A percentile compares a stretch with the other conserved stretches of the same genome.
These are phyloP conservation scores for Moringa oleifera DNA, from an alignment of 345 rosid species.

Conservation along the genomic window DNA sequence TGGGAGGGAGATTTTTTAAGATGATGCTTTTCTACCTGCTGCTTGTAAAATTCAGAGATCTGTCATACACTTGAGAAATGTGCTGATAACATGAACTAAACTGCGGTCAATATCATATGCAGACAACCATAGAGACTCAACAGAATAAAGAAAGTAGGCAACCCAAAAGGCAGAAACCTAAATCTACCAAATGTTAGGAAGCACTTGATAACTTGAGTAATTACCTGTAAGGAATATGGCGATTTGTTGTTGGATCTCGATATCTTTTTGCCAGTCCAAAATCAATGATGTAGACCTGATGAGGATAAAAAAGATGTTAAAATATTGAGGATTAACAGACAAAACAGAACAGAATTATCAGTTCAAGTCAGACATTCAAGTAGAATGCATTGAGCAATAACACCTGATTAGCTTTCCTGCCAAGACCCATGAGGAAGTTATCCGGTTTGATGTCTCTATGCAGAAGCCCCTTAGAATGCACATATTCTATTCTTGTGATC, in stretches of 20 bases:
- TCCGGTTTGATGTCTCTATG: slow-evolving; percentile 92
- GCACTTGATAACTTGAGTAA: neutral
- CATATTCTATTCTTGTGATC: slow-evolving; percentile 77
- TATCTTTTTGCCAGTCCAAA: slow-evolving; percentile 92
- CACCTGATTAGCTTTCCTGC: slow-evolving; percentile 82
- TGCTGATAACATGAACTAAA: too few relatives aligned
- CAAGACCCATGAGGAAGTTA: slow-evolving; percentile 89
- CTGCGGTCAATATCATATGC: too few relatives aligned
- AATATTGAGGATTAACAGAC: neutral
- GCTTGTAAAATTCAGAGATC: too few relatives aligned
- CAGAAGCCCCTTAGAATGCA: slow-evolving; percentile 74
- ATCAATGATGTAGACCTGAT: slow-evolving; percentile 84
- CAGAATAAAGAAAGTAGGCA: too few relatives aligned
- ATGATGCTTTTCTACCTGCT: too few relatives aligned
- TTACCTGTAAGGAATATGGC: slow-evolving; percentile 84
- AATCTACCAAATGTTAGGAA: neutral
- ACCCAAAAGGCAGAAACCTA: neutral
- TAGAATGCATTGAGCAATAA: neutral
- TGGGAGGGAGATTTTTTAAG: too few relatives aligned
- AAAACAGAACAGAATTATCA: neutral
- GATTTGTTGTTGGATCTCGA: slow-evolving; percentile 68
- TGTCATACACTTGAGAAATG: too few relatives aligned
- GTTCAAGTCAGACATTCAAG: too few relatives aligned
- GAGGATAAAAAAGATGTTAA: neutral
- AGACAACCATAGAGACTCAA: too few relatives aligned